Evolutionary conservation across 106 monocot species (phyloP), one percentile per base, ranked within the genome.

Genomic region (Allium fistulosum): DNA sequence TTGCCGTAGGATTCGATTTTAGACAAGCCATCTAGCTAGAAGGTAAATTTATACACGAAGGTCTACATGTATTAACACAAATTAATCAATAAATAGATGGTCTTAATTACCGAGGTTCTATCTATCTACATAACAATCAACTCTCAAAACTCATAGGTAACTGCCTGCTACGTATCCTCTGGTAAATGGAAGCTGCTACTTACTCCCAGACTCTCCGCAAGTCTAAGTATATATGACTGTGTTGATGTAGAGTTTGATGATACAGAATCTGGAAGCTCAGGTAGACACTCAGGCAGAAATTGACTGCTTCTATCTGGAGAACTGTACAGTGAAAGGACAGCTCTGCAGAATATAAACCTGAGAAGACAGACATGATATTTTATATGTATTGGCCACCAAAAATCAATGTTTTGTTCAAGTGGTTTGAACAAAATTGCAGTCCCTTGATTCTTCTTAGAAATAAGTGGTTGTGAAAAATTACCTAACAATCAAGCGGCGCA

Each of bases 291-390:
- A 11, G 91, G 91, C 48, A 91, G 67, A 61, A 72, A 74, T 28
- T 55, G 53, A 48, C 3, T 47, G 18, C 64, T 72, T 10, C 69
- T 76, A 57, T 62, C 72, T 50, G 63, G 72, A 63, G 60, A 28
- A 63, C 66, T 5, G 55, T 77, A 77, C 62, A 79, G 74, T 58
- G 67, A 77, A 57, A 90, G 80, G 16, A 83, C 91, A 17, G 81
- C 70, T 75, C 87, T 79, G 63, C 91, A 91, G 81, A 91, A 91
- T 82, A 91, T 80, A 71, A 87, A 91, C 81, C 91, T 91, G 80
- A 46, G 46, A 15, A 66, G 11, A 60, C 37, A 45, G 10, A 74
- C 62, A 15, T 45, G 62, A 37, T 11, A 37, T 37, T 37, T 37
- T 5, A 37, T 37, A 37, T 37, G 37, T 37, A 37, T 37, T 37